These are phyloP conservation scores for Cercospora sp. DNA, from an alignment of 2,329 filamentous ascomycete genomes.

Conservation along the genomic window DNA sequence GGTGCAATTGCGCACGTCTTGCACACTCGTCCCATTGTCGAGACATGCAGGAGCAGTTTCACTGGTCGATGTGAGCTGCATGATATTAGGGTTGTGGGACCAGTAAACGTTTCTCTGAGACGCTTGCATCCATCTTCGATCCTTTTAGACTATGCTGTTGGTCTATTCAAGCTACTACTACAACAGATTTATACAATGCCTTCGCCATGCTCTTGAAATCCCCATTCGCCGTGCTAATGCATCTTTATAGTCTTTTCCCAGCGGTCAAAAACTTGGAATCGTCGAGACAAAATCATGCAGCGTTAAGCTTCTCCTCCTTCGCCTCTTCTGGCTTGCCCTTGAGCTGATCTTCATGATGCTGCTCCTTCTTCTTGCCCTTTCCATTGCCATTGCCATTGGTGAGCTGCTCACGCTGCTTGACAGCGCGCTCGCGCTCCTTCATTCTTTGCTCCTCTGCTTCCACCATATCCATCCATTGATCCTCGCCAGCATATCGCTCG, in stretches of 20 bases:
- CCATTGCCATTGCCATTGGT: conserved; percentile 22
- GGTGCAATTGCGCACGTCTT: not conserved
- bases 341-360: conserved; percentile 16
- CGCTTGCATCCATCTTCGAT: not conserved
- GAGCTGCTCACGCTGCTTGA: conserved; percentile 31
- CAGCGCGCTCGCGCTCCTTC: conserved; percentile 51
- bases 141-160: not conserved
- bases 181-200: not conserved
- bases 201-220: not conserved
- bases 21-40: not conserved
- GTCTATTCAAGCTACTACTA: not conserved
- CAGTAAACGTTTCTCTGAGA: not conserved
- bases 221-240: not conserved
- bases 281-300: conserved; percentile 16
- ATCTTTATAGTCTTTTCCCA: not conserved
- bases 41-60: not conserved
- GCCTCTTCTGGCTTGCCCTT: conserved; percentile 30
- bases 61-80: not conserved
- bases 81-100: not conserved
- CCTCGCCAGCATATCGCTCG: conserved; percentile 83
- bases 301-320: conserved; percentile 28
- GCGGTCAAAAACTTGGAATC: not conserved
- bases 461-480: conserved; percentile 93
- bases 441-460: conserved; percentile 70
- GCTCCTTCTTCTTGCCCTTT: conserved; percentile 21